Percentiles rank a stretch among this genome's conserved stretches.
phyloP scores from a whole-genome alignment of 2,329 filamentous ascomycete genomes.

The Colletotrichum agaves region DNA sequence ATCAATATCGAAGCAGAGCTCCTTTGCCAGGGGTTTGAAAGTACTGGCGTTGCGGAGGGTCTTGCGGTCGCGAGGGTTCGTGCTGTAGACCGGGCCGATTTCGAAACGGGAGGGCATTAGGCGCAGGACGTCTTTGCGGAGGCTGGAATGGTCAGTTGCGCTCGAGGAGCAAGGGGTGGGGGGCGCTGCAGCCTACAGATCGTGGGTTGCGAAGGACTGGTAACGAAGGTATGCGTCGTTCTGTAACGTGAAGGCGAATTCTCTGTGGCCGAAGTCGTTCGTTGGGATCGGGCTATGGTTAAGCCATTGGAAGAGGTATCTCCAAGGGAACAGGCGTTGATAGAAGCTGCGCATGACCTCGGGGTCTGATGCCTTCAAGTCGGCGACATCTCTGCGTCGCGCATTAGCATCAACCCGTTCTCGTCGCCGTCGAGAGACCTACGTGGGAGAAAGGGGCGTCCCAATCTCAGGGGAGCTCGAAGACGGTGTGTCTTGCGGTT shows the following conservation, averaged over 20 bases:
- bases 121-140: slow-evolving; percentile 90
- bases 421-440: slow-evolving; percentile 39
- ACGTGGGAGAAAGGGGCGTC: slow-evolving; percentile 57
- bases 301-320: slow-evolving; percentile 95
- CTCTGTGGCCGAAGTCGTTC: slow-evolving; percentile 89
- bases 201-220: slow-evolving; percentile 71
- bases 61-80: slow-evolving; percentile 94
- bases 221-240: slow-evolving; percentile 95
- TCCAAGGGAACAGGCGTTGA: slow-evolving; percentile 93
- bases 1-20: slow-evolving; percentile 99
- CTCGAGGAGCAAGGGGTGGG: neutral
- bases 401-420: neutral
- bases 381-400: slow-evolving; percentile 45
- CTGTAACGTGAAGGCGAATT: slow-evolving; percentile 95
- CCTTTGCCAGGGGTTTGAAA: slow-evolving; percentile 90
- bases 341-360: slow-evolving; percentile 95
- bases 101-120: slow-evolving; percentile 95
- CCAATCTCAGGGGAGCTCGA: slow-evolving; percentile 53
- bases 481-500: slow-evolving; percentile 50
- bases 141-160: slow-evolving; percentile 48
- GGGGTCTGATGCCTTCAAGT: slow-evolving; percentile 72
- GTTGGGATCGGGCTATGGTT: slow-evolving; percentile 91
- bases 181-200: slow-evolving; percentile 54
- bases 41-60: slow-evolving; percentile 80
- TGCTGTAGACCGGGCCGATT: slow-evolving; percentile 96